A percentile compares a stretch with the other conserved stretches of the same genome.
These are phyloP conservation scores for Solanum appendiculatum DNA, from an alignment of 257 asterid genomes.

Conservation along the genomic window DNA sequence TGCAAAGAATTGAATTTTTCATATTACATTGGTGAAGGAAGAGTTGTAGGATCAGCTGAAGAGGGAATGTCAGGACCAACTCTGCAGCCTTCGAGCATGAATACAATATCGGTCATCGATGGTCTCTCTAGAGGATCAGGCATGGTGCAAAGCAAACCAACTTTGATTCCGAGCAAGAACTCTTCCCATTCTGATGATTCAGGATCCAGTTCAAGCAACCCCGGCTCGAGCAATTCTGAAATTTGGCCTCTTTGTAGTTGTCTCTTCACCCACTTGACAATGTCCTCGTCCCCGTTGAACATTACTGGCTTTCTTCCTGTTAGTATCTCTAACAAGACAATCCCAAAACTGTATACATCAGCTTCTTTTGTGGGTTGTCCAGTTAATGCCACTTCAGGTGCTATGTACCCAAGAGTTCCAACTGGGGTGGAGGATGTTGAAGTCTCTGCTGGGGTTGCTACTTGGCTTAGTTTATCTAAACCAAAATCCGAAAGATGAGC, in stretches of 20 bases:
- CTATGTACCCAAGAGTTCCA: slow-evolving; percentile 51
- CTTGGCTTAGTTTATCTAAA: slow-evolving; percentile 35
- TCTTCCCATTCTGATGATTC: slow-evolving; percentile 86
- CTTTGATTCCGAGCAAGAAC: slow-evolving; percentile 64
- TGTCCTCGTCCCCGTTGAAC: slow-evolving; percentile 62
- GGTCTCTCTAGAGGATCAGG: slow-evolving; percentile 62
- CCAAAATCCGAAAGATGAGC: slow-evolving; percentile 69
- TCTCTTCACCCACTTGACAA: slow-evolving; percentile 68
- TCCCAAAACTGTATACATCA: slow-evolving; percentile 67
- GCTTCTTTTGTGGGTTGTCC: slow-evolving; percentile 38
- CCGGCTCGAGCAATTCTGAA: slow-evolving; percentile 64
- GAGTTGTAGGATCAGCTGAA: slow-evolving; percentile 61
- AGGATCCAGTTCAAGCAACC: slow-evolving; percentile 66
- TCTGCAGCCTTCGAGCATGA: slow-evolving; percentile 78
- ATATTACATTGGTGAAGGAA: slow-evolving; percentile 39
- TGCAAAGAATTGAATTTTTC: slow-evolving; percentile 74
- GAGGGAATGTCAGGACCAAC: slow-evolving; percentile 58
- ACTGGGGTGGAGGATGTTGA: slow-evolving; percentile 35
- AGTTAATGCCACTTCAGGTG: slow-evolving; percentile 46
- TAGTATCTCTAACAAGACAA: slow-evolving; percentile 50
- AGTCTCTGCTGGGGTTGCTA: slow-evolving; percentile 26
- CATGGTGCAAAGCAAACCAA: slow-evolving; percentile 67
- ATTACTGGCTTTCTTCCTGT: slow-evolving; percentile 64
- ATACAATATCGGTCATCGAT: slow-evolving; percentile 58
- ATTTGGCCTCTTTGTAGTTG: slow-evolving; percentile 65